phyloP scores from a whole-genome alignment of 148 eudicot species.

The Cornus controversa region DNA sequence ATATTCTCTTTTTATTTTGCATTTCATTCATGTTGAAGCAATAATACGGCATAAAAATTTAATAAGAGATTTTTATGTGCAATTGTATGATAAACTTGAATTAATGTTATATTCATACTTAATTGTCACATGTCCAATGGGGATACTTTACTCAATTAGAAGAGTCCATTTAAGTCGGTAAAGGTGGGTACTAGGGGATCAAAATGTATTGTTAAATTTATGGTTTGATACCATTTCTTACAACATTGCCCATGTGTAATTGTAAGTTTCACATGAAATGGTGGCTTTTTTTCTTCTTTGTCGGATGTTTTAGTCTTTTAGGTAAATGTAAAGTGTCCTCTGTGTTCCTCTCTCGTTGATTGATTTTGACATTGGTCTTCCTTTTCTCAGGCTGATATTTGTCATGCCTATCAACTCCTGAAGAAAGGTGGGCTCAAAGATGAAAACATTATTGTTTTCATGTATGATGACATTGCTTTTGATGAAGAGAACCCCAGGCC shows the following conservation, averaged over 20 bases:
- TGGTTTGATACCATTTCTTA: no score
- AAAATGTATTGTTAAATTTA: no score
- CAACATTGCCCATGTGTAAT: not conserved
- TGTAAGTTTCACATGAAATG: not conserved
- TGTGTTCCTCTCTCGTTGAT: not conserved
- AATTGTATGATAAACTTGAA: no score
- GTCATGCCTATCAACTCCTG: constrained; percentile 63
- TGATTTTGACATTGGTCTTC: not conserved
- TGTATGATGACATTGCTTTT: constrained; percentile 72
- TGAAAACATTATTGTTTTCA: constrained; percentile 56
- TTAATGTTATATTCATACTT: no score
- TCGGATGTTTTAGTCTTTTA: not conserved
- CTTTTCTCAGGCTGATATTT: constrained; percentile 60
- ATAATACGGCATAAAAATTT: no score
- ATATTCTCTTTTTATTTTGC: no score
- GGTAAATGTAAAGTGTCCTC: not conserved
- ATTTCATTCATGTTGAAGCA: no score
- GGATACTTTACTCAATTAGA: no score
- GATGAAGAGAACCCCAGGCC: constrained; percentile 64
- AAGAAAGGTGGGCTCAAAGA: constrained; percentile 59
- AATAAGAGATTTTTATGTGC: no score
- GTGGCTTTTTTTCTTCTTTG: not conserved
- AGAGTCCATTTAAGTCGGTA: no score
- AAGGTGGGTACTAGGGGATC: no score
- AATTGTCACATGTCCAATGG: no score